These are phyloP conservation scores for Hysterium pulicare DNA, from an alignment of 2,329 filamentous ascomycete genomes.

Conservation along the genomic window DNA sequence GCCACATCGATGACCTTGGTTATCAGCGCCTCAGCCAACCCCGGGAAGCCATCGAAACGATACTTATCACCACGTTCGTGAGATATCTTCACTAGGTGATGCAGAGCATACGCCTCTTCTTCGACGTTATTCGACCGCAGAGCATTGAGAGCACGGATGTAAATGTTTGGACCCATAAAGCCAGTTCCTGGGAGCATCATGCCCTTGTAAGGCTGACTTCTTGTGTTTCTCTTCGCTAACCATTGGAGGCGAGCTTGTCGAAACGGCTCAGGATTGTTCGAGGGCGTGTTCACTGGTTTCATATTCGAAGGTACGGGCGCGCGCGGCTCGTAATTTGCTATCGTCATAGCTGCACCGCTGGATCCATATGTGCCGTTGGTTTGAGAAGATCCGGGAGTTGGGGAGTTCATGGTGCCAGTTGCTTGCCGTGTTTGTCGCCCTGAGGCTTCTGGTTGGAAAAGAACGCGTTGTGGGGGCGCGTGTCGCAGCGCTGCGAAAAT, in stretches of 20 bases:
- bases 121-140: slow-evolving; percentile 73
- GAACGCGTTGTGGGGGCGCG: slow-evolving; percentile 77
- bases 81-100: slow-evolving; percentile 93
- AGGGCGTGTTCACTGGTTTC: slow-evolving; percentile 70
- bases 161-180: slow-evolving; percentile 82
- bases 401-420: slow-evolving; percentile 38
- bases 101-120: slow-evolving; percentile 89
- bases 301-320: slow-evolving; percentile 61
- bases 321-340: slow-evolving; percentile 68
- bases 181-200: slow-evolving; percentile 61
- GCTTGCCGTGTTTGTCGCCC: slow-evolving; percentile 61
- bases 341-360: slow-evolving; percentile 50
- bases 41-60: slow-evolving; percentile 86
- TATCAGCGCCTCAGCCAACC: slow-evolving; percentile 81
- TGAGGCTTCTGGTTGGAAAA: slow-evolving; percentile 78
- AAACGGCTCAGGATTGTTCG: slow-evolving; percentile 69
- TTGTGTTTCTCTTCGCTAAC: slow-evolving; percentile 43
- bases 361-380: slow-evolving; percentile 36
- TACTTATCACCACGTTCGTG: slow-evolving; percentile 94
- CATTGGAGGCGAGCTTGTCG: slow-evolving; percentile 54
- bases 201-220: slow-evolving; percentile 40
- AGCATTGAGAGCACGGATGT: slow-evolving; percentile 80
- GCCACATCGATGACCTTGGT: slow-evolving; percentile 79
- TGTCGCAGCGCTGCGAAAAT: slow-evolving; percentile 70
- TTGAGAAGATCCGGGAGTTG: slow-evolving; percentile 36